Evolutionary conservation across 2,329 filamentous ascomycete genomes (phyloP).

Genomic region (Colletotrichum godetiae): DNA sequence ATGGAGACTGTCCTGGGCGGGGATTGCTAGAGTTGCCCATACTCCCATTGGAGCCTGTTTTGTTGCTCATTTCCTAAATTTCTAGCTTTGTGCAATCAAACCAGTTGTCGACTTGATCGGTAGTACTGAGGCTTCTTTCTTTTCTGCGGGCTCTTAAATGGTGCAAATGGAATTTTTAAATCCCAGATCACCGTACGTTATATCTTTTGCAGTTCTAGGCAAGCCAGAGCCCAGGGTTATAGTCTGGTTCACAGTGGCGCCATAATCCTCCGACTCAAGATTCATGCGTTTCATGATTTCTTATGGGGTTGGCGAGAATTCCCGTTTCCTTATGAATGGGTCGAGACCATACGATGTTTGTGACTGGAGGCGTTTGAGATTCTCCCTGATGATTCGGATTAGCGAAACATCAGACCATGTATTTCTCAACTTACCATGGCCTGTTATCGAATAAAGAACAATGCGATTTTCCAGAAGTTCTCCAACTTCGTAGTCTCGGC

Average conservation of each 20-base stretch:
- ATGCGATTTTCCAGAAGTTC: neutral
- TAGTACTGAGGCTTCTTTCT: neutral
- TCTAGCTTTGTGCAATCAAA: neutral
- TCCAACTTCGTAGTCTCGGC: too few relatives aligned
- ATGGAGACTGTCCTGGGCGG: constrained; percentile 32
- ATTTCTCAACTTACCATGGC: neutral
- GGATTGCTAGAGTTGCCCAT: constrained; percentile 30
- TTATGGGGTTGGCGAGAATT: neutral
- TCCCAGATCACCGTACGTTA: neutral
- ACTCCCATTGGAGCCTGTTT: neutral
- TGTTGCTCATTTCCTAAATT: constrained; percentile 8
- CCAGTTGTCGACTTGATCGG: neutral
- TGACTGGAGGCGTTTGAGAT: constrained; percentile 25
- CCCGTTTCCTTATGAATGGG: neutral
- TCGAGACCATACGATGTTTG: constrained; percentile 17
- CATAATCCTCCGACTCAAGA: neutral
- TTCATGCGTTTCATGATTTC: constrained; percentile 14
- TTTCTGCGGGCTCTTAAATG: too few relatives aligned
- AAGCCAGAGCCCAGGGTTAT: too few relatives aligned
- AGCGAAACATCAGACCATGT: constrained; percentile 20
- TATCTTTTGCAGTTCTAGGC: neutral
- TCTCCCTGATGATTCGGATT: constrained; percentile 6
- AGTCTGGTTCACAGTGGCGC: neutral
- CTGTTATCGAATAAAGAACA: neutral
- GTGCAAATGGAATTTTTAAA: neutral